Percentiles rank a stretch among this genome's conserved stretches.
These are phyloP conservation scores for Fusarium xylarioides DNA, from an alignment of 2,329 filamentous ascomycete genomes.

Conservation along the genomic window DNA sequence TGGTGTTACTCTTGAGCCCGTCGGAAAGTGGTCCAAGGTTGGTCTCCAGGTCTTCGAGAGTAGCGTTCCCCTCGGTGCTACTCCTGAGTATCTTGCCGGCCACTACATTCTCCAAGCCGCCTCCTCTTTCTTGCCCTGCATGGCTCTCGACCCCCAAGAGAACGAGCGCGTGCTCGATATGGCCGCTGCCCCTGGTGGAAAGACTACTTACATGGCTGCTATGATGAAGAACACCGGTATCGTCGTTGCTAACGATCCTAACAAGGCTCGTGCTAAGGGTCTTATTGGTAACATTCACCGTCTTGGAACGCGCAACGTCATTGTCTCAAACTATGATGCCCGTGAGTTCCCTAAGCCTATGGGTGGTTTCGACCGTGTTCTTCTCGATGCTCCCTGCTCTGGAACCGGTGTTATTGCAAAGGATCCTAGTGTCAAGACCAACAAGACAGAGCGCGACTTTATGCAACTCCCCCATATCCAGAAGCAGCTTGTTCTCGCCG, in stretches of 20 bases:
- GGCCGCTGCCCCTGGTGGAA: constrained; percentile 95
- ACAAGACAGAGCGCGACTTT: constrained; percentile 97
- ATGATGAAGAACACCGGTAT: constrained; percentile 96
- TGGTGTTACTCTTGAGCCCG: constrained; percentile 93
- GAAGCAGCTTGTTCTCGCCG: constrained; percentile 90
- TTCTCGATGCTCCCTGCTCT: constrained; percentile 94
- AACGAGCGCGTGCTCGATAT: constrained; percentile 91
- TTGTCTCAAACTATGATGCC: constrained; percentile 96
- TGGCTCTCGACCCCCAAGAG: constrained; percentile 95
- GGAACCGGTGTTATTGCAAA: constrained; percentile 98
- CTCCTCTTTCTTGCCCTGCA: constrained; percentile 95
- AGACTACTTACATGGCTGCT: constrained; percentile 95
- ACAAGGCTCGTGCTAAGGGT: constrained; percentile 92
- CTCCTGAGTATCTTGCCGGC: constrained; percentile 94
- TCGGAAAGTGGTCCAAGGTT: constrained; percentile 99
- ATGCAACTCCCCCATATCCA: constrained; percentile 91
- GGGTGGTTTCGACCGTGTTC: constrained; percentile 92
- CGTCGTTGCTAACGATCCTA: constrained; percentile 96
- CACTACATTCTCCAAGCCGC: constrained; percentile 98
- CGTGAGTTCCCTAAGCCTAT: constrained; percentile 94
- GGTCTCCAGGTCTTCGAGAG: constrained; percentile 96
- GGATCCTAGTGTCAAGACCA: constrained; percentile 96
- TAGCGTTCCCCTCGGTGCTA: constrained; percentile 85
- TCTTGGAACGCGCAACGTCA: constrained; percentile 89
- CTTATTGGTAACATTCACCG: constrained; percentile 98